phyloP scores from a whole-genome alignment of 202 grass and related monocot genomes.

The Zoysia matrella region DNA sequence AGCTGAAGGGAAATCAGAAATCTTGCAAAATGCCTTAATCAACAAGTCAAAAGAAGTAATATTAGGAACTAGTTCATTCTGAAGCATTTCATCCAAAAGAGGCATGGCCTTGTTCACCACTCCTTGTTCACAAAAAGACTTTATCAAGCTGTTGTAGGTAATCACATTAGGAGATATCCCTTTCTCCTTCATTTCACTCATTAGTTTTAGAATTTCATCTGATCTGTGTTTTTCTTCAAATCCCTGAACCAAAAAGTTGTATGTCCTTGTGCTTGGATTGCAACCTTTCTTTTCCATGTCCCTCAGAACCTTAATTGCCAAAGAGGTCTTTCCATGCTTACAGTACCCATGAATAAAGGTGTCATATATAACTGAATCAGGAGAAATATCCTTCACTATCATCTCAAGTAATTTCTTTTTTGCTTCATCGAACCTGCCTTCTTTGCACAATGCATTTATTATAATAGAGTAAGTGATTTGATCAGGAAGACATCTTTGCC shows the following conservation, averaged over 20 bases:
- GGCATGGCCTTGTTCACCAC: constrained; percentile 69
- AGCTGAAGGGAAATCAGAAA: constrained; percentile 70
- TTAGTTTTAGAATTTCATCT: constrained; percentile 83
- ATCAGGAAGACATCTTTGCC: constrained; percentile 70
- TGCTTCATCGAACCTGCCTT: constrained; percentile 75
- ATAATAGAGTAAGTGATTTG: constrained; percentile 87
- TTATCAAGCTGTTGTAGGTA: constrained; percentile 90
- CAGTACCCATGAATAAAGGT: constrained; percentile 88
- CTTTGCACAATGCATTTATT: constrained; percentile 76
- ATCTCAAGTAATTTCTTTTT: constrained; percentile 87
- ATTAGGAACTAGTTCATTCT: constrained; percentile 82
- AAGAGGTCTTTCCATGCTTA: constrained; percentile 75
- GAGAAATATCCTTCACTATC: constrained; percentile 73
- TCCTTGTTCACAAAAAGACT: constrained; percentile 68
- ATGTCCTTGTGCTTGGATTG: constrained; percentile 82
- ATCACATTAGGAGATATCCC: constrained; percentile 67
- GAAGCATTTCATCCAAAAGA: constrained; percentile 90
- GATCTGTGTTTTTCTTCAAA: constrained; percentile 69
- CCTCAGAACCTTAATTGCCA: constrained; percentile 83
- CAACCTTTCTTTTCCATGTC: constrained; percentile 95
- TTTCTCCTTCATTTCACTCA: constrained; percentile 84
- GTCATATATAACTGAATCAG: constrained; percentile 86
- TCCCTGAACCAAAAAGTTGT: constrained; percentile 89
- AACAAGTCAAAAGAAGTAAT: constrained; percentile 80
- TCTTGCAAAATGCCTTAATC: constrained; percentile 77